These are phyloP conservation scores for Claviceps sp. DNA, from an alignment of 2,329 filamentous ascomycete genomes.

Conservation along the genomic window DNA sequence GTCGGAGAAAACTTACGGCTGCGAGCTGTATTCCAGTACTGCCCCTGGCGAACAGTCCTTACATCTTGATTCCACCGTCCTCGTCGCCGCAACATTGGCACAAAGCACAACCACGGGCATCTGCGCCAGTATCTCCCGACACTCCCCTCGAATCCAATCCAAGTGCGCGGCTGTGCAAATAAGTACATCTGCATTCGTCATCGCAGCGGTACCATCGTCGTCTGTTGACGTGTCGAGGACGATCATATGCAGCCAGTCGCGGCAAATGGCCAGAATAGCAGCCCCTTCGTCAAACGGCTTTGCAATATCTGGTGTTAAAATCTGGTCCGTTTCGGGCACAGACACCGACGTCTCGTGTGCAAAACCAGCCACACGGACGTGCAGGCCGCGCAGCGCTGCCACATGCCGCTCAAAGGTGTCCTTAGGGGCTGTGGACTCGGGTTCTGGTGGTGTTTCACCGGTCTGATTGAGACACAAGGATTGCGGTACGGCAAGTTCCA, in stretches of 20 bases:
- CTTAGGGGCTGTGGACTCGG: too few species aligned
- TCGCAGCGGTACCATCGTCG: background rate
- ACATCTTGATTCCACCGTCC: background rate
- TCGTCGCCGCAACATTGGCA: conserved; percentile 17
- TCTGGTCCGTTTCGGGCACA: background rate
- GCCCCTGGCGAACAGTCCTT: conserved; percentile 6
- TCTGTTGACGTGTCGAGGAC: conserved; percentile 9
- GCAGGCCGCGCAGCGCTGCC: conserved; percentile 16
- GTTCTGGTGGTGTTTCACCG: background rate
- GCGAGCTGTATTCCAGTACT: conserved; percentile 21
- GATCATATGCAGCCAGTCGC: conserved; percentile 20
- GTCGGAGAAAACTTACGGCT: conserved; percentile 17
- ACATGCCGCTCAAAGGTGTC: conserved; percentile 14
- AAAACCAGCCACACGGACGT: conserved; percentile 15
- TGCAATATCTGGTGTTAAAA: background rate
- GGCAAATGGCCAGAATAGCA: conserved; percentile 15
- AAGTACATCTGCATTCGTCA: conserved; percentile 14
- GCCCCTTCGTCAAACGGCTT: background rate
- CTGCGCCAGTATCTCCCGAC: background rate
- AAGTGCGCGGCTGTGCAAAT: conserved; percentile 8
- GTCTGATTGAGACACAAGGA: background rate
- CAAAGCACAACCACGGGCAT: conserved; percentile 20
- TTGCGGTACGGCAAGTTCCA: conserved; percentile 7
- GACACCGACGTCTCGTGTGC: background rate
- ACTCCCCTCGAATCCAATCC: background rate